phyloP scores from a whole-genome alignment of 768 basidiomycete genomes.

The Antrodiella citrinella region DNA sequence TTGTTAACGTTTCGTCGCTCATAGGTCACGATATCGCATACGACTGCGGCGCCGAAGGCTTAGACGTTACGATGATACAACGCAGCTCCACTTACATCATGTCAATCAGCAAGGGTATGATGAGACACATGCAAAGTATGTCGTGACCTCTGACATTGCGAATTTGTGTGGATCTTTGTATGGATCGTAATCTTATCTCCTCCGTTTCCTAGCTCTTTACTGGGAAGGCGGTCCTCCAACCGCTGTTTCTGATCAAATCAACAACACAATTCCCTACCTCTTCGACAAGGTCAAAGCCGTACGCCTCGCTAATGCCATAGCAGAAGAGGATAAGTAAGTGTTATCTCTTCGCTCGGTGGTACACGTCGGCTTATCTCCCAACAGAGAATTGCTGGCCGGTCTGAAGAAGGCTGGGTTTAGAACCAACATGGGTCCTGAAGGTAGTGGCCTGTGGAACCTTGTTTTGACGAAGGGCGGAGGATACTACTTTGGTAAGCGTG shows the following conservation, averaged over 20 bases:
- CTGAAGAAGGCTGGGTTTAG: not conserved
- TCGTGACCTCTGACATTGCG: not conserved
- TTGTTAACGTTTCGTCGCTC: not conserved
- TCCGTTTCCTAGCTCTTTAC: not conserved
- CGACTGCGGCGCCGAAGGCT: constrained; percentile 34
- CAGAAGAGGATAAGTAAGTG: not conserved
- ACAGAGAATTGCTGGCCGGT: not conserved
- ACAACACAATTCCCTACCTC: not conserved
- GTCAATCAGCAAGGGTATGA: not conserved
- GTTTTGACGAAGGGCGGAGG: constrained; percentile 1
- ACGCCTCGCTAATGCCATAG: not conserved
- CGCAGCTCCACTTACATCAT: constrained; percentile 3
- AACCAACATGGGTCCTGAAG: not conserved
- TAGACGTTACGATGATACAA: constrained; percentile 14
- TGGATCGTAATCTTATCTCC: not conserved
- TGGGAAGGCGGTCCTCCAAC: not conserved
- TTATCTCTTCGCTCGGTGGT: not conserved
- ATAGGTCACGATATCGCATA: constrained; percentile 39
- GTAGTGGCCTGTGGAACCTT: not conserved
- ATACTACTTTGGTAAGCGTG: constrained; percentile 4
- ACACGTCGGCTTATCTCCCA: not conserved
- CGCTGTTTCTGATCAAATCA: not conserved
- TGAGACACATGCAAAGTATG: not conserved
- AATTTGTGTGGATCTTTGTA: not conserved
- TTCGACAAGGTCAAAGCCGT: not conserved